Evolutionary conservation across 2,329 filamentous ascomycete species (phyloP), one percentile per base, ranked within the genome.

Genomic region (Chaetomiaceae sp.): DNA sequence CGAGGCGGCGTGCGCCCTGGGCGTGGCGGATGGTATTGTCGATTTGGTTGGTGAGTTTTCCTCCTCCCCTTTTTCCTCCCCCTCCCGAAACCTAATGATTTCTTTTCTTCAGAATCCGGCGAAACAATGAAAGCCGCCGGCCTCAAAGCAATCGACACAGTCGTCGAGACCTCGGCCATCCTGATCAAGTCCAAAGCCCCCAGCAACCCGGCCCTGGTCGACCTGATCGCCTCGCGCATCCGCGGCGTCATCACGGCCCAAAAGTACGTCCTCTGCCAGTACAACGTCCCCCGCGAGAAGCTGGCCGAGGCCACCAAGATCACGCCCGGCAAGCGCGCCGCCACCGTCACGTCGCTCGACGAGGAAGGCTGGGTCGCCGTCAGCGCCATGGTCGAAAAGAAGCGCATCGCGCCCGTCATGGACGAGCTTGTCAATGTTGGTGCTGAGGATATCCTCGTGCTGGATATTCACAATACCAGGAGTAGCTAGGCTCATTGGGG

Each of bases 61-160:
- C 23, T 31, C 20, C n/a, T 36, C 31, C 29, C 37, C 37, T 43
- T 11, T 11, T 20, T n/a, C 42, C 15, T 34, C 39, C 4, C 36
- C 29, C 37, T 7, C 19, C 47, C 39, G 8, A 5, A 6, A 20
- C 23, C 9, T n/a, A 3, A 12, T n/a, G 12, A 38, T 8, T 17
- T 8, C 25, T 20, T 31, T 5, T 44, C 17, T 46, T 19, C 63
- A 94, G 92, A 99, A 77, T 97, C 94, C 19, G 94, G 94, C 53
- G 92, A 97, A 73, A 99, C 94, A 0, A 99, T 99, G 94, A 88
- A 89, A 66, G 94, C 92, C 19, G 92, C 92, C 39, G 94, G 94
- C 22, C 80, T 99, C 47, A 91, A 91, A 73, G 87, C 92, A 53
- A 96, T 97, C 64, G 91, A 94, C 64, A 99, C 94, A 2, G 91